A percentile compares a stretch with the other conserved stretches of the same genome.
Evolutionary conservation across 371 early-diverging fungal genomes (phyloP).

Genomic region (Nematocida sp.): DNA sequence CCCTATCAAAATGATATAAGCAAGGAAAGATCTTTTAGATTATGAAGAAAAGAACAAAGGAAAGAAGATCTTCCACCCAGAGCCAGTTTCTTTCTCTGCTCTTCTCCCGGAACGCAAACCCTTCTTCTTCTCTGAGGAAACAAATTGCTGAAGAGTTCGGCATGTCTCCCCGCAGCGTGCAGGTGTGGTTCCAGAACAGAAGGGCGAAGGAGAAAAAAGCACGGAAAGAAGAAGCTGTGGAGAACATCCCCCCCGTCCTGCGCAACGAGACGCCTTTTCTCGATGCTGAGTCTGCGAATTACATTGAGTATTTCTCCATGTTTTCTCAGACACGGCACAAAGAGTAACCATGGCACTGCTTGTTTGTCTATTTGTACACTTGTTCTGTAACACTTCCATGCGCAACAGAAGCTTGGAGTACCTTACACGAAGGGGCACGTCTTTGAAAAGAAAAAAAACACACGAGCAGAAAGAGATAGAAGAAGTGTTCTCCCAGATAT

Average conservation of each 20-base stretch:
- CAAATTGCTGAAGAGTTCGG: constrained; percentile 42
- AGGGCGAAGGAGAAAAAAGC: constrained; percentile 51
- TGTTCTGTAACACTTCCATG: constrained; percentile 12
- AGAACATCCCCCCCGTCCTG: too few relatives aligned
- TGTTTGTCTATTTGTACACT: too few relatives aligned
- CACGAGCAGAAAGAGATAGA: constrained; percentile 43
- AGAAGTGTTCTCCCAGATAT: constrained; percentile 16
- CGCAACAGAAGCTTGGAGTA: constrained; percentile 42
- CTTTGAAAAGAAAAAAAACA: background rate
- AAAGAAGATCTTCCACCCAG: constrained; percentile 12
- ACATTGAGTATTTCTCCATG: background rate
- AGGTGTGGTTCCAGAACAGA: constrained; percentile 65
- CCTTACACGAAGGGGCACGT: background rate
- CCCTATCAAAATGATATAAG: too few relatives aligned
- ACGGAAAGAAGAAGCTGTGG: too few relatives aligned
- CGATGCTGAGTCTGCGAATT: background rate
- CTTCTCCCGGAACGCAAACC: constrained; percentile 10
- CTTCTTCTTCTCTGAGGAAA: background rate
- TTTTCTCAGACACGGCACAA: too few relatives aligned
- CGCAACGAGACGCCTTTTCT: background rate
- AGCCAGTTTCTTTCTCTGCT: constrained; percentile 20
- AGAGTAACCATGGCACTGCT: too few relatives aligned
- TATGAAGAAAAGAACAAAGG: background rate
- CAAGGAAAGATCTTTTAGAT: too few relatives aligned
- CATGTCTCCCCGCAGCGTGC: constrained; percentile 52